Evolutionary conservation across 352 stramenopile genomes (phyloP), one percentile per base, ranked within the genome.

Genomic region (Pythium dissimile): DNA sequence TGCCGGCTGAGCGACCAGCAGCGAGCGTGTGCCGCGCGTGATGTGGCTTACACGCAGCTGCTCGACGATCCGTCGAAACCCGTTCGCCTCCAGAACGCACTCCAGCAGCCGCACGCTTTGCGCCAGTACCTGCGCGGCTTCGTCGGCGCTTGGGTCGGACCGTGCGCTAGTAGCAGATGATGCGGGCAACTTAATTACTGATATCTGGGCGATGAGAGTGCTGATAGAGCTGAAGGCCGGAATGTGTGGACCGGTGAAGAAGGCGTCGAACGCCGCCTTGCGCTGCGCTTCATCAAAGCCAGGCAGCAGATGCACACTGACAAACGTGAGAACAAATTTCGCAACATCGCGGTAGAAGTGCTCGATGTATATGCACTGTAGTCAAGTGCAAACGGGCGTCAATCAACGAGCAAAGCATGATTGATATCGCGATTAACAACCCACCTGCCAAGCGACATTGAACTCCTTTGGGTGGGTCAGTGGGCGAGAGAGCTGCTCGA

Each of bases 271-370:
- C n/a, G 56, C 62, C 18, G 59, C 59, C 10, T 56, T 9, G 9
- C 75, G 78, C 52, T 89, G 71, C 20, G 59, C 37, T 16, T 64
- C 51, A 10, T 67, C 73, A 39, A 91, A 82, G 47, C 73, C 75
- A 5, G 65, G 58, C 24, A 86, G 76, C 3, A 89, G 23, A 54
- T 76, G 72, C 20, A 80, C 54, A 5, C 69, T 61, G 18, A 87
- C 81, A 37, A 87, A 89, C 11, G 57, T 56, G 39, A 91, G 42
- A 27, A 87, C 16, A 30, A 89, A 87, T 12, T 45, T 50, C 8
- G 66, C 54, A 13, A 89, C 64, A 2, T 89, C 78, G 5, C 79
- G 72, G 42, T 89, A 91, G 45, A 83, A 75, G 18, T 59, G 13
- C 16, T 81, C 71, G 26, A 88, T 16, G 38, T 80, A 91, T 32